phyloP scores from a whole-genome alignment of 2,329 filamentous ascomycete species.

The Venturia oleaginea region DNA sequence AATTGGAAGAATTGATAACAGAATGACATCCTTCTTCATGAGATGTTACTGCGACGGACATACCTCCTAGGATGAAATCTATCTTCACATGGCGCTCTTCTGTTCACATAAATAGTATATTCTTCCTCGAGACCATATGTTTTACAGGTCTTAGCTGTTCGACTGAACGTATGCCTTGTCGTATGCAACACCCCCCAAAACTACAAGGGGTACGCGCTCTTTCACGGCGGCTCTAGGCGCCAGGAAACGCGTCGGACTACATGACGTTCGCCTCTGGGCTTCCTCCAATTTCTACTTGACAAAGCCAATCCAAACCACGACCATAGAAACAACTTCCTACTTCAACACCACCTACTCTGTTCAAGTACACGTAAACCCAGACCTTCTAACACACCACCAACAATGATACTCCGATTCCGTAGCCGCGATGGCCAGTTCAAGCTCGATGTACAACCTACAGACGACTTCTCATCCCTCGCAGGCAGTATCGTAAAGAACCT shows the following conservation, averaged over 20 bases:
- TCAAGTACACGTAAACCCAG: background rate
- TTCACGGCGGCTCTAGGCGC: background rate
- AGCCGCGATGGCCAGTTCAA: slow-evolving; percentile 91
- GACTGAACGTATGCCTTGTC: background rate
- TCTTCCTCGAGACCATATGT: no score
- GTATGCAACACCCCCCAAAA: background rate
- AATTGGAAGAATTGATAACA: background rate
- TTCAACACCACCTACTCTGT: background rate
- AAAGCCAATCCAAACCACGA: background rate
- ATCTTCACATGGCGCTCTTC: no score
- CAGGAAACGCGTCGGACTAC: background rate
- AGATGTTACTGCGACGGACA: no score
- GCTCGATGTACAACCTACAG: slow-evolving; percentile 63
- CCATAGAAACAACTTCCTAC: background rate
- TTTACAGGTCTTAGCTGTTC: background rate
- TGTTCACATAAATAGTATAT: background rate
- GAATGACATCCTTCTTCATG: background rate
- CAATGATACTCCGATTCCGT: slow-evolving; percentile 77
- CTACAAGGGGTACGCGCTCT: background rate
- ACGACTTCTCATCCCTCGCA: slow-evolving; percentile 57
- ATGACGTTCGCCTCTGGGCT: slow-evolving; percentile 1
- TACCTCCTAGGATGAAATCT: no score
- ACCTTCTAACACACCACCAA: background rate
- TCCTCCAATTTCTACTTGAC: slow-evolving; percentile 3
- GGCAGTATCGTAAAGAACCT: slow-evolving; percentile 50